Evolutionary conservation across 2,329 filamentous ascomycete genomes (phyloP).

Genomic region (Aphanocladium album): DNA sequence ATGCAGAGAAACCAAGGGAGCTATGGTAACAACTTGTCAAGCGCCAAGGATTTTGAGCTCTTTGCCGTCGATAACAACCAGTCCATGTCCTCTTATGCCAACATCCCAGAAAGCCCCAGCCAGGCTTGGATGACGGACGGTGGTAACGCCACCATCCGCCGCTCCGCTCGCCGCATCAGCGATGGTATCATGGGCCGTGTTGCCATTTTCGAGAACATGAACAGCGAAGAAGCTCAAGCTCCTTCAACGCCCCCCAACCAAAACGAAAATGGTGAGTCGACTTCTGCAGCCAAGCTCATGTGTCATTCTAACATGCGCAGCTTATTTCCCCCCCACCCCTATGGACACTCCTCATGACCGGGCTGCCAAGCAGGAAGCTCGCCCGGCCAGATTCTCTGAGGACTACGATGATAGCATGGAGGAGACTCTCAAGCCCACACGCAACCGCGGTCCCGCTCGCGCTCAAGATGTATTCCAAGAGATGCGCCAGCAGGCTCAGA

Average conservation of each 20-base stretch:
- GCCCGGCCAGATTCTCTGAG: constrained; percentile 50
- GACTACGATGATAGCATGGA: constrained; percentile 63
- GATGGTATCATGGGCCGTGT: constrained; percentile 58
- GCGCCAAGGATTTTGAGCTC: constrained; percentile 45
- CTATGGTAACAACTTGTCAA: constrained; percentile 36
- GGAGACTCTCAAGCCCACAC: constrained; percentile 57
- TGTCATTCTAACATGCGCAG: constrained; percentile 28
- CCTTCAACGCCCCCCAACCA: constrained; percentile 60
- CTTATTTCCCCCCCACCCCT: constrained; percentile 63
- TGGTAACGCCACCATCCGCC: constrained; percentile 38
- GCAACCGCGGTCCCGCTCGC: constrained; percentile 37
- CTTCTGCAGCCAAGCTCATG: background rate
- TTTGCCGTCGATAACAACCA: constrained; percentile 42
- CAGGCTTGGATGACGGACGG: constrained; percentile 49
- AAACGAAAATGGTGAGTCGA: constrained; percentile 51
- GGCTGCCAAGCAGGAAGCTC: constrained; percentile 36
- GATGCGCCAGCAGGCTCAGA: constrained; percentile 52
- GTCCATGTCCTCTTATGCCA: constrained; percentile 46
- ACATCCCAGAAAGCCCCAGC: constrained; percentile 43
- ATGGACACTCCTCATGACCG: constrained; percentile 56
- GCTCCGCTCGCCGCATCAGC: constrained; percentile 47
- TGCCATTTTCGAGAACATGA: constrained; percentile 53
- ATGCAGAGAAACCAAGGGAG: constrained; percentile 43
- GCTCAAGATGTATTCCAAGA: constrained; percentile 53
- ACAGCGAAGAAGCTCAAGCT: constrained; percentile 39